Percentiles rank a stretch among this genome's conserved stretches.
Evolutionary conservation across 2,329 filamentous ascomycete species (phyloP).

Genomic region (Fusarium newnesense): DNA sequence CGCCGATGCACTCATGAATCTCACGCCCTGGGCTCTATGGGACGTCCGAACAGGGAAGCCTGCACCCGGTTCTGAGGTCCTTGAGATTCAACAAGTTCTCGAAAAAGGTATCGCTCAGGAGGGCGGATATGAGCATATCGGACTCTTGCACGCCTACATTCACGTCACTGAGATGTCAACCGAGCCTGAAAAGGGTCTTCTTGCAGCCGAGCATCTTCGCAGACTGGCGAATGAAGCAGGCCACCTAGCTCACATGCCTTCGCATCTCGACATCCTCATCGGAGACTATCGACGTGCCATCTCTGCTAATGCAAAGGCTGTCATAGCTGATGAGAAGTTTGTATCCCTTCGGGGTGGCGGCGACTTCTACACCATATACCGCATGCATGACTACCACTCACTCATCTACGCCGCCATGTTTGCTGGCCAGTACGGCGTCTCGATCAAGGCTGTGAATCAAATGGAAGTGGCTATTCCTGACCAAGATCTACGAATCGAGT

Average conservation of each 20-base stretch:
- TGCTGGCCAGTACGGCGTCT: slow-evolving; percentile 69
- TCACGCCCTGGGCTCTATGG: slow-evolving; percentile 56
- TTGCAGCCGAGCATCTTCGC: slow-evolving; percentile 69
- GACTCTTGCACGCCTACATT: slow-evolving; percentile 79
- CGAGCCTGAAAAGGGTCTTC: slow-evolving; percentile 67
- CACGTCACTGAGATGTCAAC: slow-evolving; percentile 82
- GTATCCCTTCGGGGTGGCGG: slow-evolving; percentile 64
- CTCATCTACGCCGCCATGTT: slow-evolving; percentile 82
- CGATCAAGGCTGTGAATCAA: slow-evolving; percentile 65
- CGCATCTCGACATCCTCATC: slow-evolving; percentile 76
- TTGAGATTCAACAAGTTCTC: slow-evolving; percentile 49
- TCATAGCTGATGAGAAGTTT: slow-evolving; percentile 73
- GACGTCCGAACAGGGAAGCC: slow-evolving; percentile 48
- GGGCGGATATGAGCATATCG: slow-evolving; percentile 66
- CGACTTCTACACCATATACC: slow-evolving; percentile 80
- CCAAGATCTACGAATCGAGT: slow-evolving; percentile 54
- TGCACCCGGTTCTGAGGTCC: slow-evolving; percentile 46
- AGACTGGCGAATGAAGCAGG: slow-evolving; percentile 74
- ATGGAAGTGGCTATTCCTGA: slow-evolving; percentile 72
- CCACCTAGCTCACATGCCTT: slow-evolving; percentile 78
- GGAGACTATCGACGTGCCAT: slow-evolving; percentile 76
- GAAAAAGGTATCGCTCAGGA: slow-evolving; percentile 60
- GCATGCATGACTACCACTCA: slow-evolving; percentile 78
- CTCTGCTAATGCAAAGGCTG: slow-evolving; percentile 67
- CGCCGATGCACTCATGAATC: slow-evolving; percentile 55